These are phyloP conservation scores for Penicillium sp. DNA, from an alignment of 2,329 filamentous ascomycete genomes.

Conservation along the genomic window DNA sequence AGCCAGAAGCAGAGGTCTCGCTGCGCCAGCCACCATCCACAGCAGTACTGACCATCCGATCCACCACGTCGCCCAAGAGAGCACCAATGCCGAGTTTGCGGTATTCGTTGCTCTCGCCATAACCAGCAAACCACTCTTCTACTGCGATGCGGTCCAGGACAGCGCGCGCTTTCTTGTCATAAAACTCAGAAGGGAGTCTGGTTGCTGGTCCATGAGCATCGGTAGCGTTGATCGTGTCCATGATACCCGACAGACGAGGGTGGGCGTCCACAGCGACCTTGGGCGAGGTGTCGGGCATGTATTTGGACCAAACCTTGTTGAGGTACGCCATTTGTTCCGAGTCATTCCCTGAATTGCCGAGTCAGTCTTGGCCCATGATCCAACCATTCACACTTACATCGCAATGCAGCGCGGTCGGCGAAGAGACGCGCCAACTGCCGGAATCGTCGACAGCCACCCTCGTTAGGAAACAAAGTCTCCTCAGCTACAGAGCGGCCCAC, in stretches of 20 bases:
- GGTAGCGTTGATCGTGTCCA: conserved; percentile 90
- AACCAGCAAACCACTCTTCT: conserved; percentile 91
- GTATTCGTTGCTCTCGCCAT: conserved; percentile 77
- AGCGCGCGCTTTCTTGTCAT: conserved; percentile 63
- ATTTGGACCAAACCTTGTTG: conserved; percentile 69
- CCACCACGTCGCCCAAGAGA: conserved; percentile 75
- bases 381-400: conserved; percentile 44
- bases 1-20: conserved; percentile 49
- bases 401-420: conserved; percentile 62
- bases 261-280: conserved; percentile 75
- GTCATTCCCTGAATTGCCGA: conserved; percentile 52
- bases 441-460: conserved; percentile 66
- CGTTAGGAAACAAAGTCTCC: conserved; percentile 77
- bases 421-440: conserved; percentile 64
- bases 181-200: conserved; percentile 76
- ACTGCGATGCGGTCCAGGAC: conserved; percentile 69
- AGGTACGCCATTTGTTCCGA: conserved; percentile 78
- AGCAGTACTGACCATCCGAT: conserved; percentile 62
- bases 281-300: conserved; percentile 68
- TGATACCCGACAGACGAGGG: conserved; percentile 79
- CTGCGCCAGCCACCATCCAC: conserved; percentile 53
- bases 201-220: conserved; percentile 77
- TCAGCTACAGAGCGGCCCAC: conserved; percentile 59
- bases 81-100: conserved; percentile 81
- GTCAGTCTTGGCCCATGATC: conserved; percentile 4